A percentile compares a stretch with the other conserved stretches of the same genome.
Conservation (phyloP, 805 yeast genomes). For the Wickerhamiella siamensis region DNA sequence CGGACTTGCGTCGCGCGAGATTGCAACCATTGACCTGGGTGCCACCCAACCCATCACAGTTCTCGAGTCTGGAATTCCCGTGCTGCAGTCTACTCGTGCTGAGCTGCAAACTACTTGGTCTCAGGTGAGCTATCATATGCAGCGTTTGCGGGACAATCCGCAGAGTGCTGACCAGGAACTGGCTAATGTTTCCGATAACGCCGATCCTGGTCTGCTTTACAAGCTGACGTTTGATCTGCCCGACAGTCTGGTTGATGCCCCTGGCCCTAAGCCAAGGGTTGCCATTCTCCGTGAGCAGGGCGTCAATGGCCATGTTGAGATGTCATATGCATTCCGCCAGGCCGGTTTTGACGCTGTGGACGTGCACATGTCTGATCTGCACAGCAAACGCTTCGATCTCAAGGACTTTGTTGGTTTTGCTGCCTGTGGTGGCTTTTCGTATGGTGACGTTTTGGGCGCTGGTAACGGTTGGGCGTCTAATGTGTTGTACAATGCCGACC, state of each 20-base stretch:
- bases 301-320: slow-evolving; percentile 94
- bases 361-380: slow-evolving; percentile 90
- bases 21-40: slow-evolving; percentile 44
- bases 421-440: slow-evolving; percentile 98
- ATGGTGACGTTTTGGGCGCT: slow-evolving; percentile 97
- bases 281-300: slow-evolving; percentile 98
- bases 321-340: slow-evolving; percentile 93
- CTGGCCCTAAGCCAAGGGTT: slow-evolving; percentile 54
- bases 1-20: slow-evolving; percentile 47
- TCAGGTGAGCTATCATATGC: slow-evolving; percentile 77
- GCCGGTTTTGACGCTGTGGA: slow-evolving; percentile 93
- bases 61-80: slow-evolving; percentile 30
- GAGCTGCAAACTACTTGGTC: slow-evolving; percentile 73
- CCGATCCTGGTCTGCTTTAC: slow-evolving; percentile 81
- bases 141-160: slow-evolving; percentile 89
- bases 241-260: neutral
- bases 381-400: slow-evolving; percentile 55
- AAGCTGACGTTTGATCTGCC: slow-evolving; percentile 54
- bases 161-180: slow-evolving; percentile 77
- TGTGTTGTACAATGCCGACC: slow-evolving; percentile 65
- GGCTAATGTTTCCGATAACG: slow-evolving; percentile 55
- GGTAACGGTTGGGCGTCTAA: slow-evolving; percentile 99
- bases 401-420: slow-evolving; percentile 76
- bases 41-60: slow-evolving; percentile 40
- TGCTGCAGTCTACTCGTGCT: slow-evolving; percentile 43